phyloP scores from a whole-genome alignment of 116 monocot species.

The Phalaenopsis hybrid region DNA sequence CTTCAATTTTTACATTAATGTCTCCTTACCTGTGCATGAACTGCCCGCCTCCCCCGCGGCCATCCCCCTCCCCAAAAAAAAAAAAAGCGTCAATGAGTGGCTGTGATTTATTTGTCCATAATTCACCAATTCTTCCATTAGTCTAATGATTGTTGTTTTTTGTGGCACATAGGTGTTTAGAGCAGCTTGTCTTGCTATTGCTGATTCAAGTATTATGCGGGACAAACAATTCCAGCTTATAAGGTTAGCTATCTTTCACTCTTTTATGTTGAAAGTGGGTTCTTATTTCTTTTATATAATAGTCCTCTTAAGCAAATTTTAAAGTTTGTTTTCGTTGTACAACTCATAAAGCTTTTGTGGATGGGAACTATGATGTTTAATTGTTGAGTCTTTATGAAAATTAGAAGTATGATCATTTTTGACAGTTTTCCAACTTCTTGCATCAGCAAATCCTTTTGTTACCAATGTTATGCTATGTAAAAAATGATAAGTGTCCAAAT shows the following conservation, averaged over 20 bases:
- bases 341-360: too few species aligned
- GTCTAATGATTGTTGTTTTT: not conserved
- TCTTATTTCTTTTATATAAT: too few species aligned
- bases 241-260: constrained; percentile 33
- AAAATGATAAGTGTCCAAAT: too few species aligned
- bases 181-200: constrained; percentile 62
- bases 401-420: not conserved
- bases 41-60: too few species aligned
- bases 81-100: not conserved
- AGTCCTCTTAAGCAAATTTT: too few species aligned
- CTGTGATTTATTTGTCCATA: not conserved
- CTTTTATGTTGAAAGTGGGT: not conserved
- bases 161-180: constrained; percentile 51
- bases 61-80: not conserved
- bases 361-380: not conserved
- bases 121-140: not conserved
- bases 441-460: not conserved
- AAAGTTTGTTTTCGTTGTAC: too few species aligned
- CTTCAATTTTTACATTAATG: too few species aligned
- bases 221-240: constrained; percentile 97
- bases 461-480: not conserved
- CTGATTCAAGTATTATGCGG: constrained; percentile 62
- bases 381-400: not conserved
- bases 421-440: not conserved
- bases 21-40: too few species aligned